A percentile compares a stretch with the other conserved stretches of the same genome.
Evolutionary conservation across 495 filamentous ascomycete genomes (phyloP).

Genomic region (Aspergillus sclerotiicarbonarius): DNA sequence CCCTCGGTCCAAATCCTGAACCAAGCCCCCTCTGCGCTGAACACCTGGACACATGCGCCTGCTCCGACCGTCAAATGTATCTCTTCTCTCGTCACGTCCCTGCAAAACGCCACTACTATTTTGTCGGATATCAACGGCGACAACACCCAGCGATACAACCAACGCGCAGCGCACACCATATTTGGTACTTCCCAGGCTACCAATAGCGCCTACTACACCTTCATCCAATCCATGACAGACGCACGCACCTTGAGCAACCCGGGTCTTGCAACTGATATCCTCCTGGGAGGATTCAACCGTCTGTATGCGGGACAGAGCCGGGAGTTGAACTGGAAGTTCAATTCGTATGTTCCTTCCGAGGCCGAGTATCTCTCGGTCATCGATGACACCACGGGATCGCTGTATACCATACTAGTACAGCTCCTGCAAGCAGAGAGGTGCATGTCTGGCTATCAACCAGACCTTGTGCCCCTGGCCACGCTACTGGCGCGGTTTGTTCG

Average conservation of each 20-base stretch:
- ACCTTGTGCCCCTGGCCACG: neutral
- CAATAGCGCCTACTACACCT: conserved; percentile 6
- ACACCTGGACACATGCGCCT: neutral
- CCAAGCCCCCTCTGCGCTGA: neutral
- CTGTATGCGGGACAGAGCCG: neutral
- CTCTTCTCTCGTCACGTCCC: neutral
- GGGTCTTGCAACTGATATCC: neutral
- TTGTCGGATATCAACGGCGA: neutral
- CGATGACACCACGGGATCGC: neutral
- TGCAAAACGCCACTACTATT: neutral
- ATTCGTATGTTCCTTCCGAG: neutral
- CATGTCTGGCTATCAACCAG: neutral
- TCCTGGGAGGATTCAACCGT: neutral
- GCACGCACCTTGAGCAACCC: neutral
- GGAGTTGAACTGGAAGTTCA: neutral
- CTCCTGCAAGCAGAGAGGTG: neutral
- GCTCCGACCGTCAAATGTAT: neutral
- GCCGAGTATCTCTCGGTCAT: neutral
- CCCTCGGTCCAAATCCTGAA: neutral
- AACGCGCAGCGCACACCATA: neutral
- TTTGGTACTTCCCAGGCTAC: neutral
- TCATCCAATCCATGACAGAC: neutral
- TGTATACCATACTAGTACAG: neutral
- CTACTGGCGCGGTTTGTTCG: neutral
- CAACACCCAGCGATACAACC: neutral